These are phyloP conservation scores for Rehmannia glutinosa DNA, from an alignment of 257 asterid species.

Conservation along the genomic window DNA sequence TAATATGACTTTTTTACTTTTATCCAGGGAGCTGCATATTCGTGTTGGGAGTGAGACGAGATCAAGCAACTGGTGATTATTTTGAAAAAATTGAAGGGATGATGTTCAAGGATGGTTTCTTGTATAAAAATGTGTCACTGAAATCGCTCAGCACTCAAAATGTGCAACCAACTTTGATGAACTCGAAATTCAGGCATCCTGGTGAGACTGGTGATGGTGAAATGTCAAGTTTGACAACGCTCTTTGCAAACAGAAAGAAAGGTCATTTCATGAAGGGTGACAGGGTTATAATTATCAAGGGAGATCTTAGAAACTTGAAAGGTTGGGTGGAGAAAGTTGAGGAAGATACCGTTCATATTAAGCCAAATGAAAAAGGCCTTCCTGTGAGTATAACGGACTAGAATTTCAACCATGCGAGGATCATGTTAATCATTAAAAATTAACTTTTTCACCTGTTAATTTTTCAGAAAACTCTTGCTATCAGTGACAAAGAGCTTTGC, in stretches of 20 bases:
- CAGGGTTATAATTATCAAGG: slow-evolving; percentile 83
- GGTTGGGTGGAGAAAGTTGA: slow-evolving; percentile 96
- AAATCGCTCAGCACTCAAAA: slow-evolving; percentile 80
- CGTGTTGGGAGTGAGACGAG: slow-evolving; percentile 87
- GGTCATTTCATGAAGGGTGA: slow-evolving; percentile 98
- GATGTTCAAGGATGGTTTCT: slow-evolving; percentile 96
- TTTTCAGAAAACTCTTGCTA: slow-evolving; percentile 75
- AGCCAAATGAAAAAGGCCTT: slow-evolving; percentile 75
- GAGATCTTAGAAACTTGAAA: slow-evolving; percentile 84
- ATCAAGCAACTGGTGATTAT: slow-evolving; percentile 77
- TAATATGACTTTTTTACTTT: not conserved
- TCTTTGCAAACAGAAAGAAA: slow-evolving; percentile 82
- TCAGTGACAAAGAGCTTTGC: slow-evolving; percentile 84
- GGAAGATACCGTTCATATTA: slow-evolving; percentile 91
- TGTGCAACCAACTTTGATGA: slow-evolving; percentile 92
- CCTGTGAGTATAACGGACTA: slow-evolving; percentile 39
- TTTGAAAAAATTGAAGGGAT: slow-evolving; percentile 82
- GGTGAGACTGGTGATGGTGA: slow-evolving; percentile 81
- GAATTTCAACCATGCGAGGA: not conserved
- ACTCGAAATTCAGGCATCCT: slow-evolving; percentile 87
- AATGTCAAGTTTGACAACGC: slow-evolving; percentile 73
- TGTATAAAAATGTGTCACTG: slow-evolving; percentile 77
- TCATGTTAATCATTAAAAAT: slow-evolving; percentile 5
- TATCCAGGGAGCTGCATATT: slow-evolving; percentile 73
- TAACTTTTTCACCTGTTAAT: slow-evolving; percentile 13